Evolutionary conservation across 2,329 filamentous ascomycete genomes (phyloP).

Genomic region (Trichoderma koningii): DNA sequence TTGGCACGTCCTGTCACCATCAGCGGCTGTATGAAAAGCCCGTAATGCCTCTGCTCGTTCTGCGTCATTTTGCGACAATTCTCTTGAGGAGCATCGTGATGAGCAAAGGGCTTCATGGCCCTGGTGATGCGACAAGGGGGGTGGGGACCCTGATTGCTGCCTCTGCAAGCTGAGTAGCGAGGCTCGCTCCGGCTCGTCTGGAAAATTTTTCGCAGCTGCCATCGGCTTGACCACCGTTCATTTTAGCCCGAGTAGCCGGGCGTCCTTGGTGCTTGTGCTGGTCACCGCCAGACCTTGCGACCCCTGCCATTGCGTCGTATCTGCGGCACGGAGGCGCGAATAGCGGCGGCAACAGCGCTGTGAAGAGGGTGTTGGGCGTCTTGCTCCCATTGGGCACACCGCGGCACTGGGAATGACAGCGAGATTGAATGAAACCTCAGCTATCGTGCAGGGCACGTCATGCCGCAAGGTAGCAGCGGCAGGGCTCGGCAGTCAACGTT

Average conservation of each 20-base stretch:
- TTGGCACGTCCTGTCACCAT: background rate
- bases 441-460: constrained; percentile 19
- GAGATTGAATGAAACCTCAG: constrained; percentile 19
- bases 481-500: constrained; percentile 17
- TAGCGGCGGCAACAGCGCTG: constrained; percentile 25
- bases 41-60: background rate
- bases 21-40: too few species aligned
- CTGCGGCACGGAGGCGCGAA: constrained; percentile 7
- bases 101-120: background rate
- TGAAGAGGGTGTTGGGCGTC: constrained; percentile 20
- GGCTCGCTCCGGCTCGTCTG: constrained; percentile 7
- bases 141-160: constrained; percentile 3
- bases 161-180: constrained; percentile 23
- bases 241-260: constrained; percentile 15
- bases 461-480: constrained; percentile 20
- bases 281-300: constrained; percentile 15
- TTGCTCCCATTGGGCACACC: constrained; percentile 26
- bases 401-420: constrained; percentile 18
- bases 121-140: background rate
- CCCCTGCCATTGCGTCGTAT: constrained; percentile 10
- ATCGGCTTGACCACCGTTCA: constrained; percentile 10
- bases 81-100: background rate
- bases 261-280: background rate
- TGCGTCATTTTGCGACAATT: constrained; percentile 15
- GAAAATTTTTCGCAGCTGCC: constrained; percentile 26